Base-by-base conservation (phyloP, 805 yeast species). In the Wickerhamiella galacta region DNA sequence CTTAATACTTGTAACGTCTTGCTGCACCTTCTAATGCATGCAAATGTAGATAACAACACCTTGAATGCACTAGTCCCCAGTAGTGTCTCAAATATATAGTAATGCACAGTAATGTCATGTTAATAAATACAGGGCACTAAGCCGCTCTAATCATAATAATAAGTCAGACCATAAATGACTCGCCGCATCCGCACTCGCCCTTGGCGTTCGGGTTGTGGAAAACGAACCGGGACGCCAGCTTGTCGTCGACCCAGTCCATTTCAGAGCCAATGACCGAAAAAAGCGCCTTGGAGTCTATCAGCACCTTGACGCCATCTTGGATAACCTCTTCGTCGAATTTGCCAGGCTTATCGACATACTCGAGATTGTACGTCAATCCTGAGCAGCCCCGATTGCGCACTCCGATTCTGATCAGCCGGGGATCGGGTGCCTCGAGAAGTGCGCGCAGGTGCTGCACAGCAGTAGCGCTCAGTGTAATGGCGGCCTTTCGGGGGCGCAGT, bases 181-280 rank as follows among this genome's bases (percentile, higher is more conserved):
- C 98, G 34, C 98, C 98, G 56, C 98, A 90, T 9, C 98, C 98
- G 58, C 98, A 90, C 31, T 93, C 80, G 20, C 96, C 98, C 61
- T 87, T 90, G 25, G 93, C 78, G 58, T 90, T 90, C 41, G 98
- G 98, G 55, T 90, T 90, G 52, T 68, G 76, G 64, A 90, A 90
- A 14, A 90, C 82, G 53, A 90, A 90, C 48, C 92, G 70, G 10
- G 90, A 74, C 20, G 83, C 69, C 41, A 90, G 62, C 54, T 82
- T 85, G 49, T 90, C 95, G 50, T 90, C 96, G 31, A 81, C 64
- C 94, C 95, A 90, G 57, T 90, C 98, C 98, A 90, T 90, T 56
- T 85, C 93, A 4, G 93, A 77, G 1, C 98, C 98, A 37, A 90
- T 93, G 28, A 90, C 85, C 44, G 92, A 76, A 55, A 90, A 85